Evolutionary conservation across 2,329 filamentous ascomycete genomes (phyloP).

Genomic region (Thyridium curvatum): DNA sequence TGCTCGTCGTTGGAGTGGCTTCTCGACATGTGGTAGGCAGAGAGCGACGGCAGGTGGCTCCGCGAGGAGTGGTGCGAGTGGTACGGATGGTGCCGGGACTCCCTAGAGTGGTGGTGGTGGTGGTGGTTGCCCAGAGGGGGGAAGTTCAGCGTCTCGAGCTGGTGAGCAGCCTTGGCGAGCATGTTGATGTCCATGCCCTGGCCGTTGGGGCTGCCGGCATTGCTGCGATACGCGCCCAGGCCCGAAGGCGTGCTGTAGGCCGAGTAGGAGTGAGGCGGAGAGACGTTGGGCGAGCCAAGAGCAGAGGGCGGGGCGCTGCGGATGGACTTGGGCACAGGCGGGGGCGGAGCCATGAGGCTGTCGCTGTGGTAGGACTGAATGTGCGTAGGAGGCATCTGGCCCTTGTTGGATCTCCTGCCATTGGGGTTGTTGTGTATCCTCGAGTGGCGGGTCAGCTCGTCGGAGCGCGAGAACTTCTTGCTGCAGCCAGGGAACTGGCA

Average conservation of each 20-base stretch:
- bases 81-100: slow-evolving; percentile 45
- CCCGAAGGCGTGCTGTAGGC: slow-evolving; percentile 50
- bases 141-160: slow-evolving; percentile 44
- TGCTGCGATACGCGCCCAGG: slow-evolving; percentile 40
- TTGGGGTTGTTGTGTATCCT: slow-evolving; percentile 99
- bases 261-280: slow-evolving; percentile 84
- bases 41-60: slow-evolving; percentile 67
- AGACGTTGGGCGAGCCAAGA: slow-evolving; percentile 89
- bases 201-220: slow-evolving; percentile 24
- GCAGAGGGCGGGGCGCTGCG: slow-evolving; percentile 85
- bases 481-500: slow-evolving; percentile 94
- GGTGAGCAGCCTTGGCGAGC: slow-evolving; percentile 53
- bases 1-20: slow-evolving; percentile 78
- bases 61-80: slow-evolving; percentile 42
- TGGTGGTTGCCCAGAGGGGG: slow-evolving; percentile 28
- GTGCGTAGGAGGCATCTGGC: slow-evolving; percentile 24
- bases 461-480: slow-evolving; percentile 93
- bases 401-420: slow-evolving; percentile 88
- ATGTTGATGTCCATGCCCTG: slow-evolving; percentile 48
- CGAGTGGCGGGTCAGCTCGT: slow-evolving; percentile 94
- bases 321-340: slow-evolving; percentile 68
- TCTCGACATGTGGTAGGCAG: slow-evolving; percentile 90
- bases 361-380: slow-evolving; percentile 43
- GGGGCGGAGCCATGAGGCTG: slow-evolving; percentile 68
- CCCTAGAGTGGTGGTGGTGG: slow-evolving; percentile 30